phyloP scores from a whole-genome alignment of 2,329 filamentous ascomycete species.

The Atkinsonella texensis region DNA sequence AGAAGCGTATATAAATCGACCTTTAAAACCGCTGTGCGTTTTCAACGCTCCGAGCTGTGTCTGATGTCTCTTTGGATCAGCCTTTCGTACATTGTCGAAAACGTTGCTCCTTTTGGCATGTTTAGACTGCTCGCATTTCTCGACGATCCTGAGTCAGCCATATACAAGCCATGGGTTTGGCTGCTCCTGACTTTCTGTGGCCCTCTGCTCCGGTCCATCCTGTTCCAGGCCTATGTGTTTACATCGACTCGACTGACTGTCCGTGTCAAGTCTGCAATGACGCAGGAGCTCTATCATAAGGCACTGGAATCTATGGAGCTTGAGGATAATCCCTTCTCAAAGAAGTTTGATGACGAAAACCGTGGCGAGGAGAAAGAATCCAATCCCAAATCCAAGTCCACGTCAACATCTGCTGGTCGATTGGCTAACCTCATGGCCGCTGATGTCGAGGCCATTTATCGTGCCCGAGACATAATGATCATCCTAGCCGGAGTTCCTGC shows the following conservation, averaged over 20 bases:
- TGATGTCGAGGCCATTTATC: conserved; percentile 43
- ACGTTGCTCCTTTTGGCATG: conserved; percentile 40
- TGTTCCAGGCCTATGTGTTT: conserved; percentile 46
- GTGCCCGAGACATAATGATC: conserved; percentile 38
- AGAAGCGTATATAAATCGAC: conserved; percentile 31
- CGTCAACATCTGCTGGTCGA: conserved; percentile 35
- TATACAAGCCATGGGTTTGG: conserved; percentile 39
- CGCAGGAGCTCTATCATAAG: conserved; percentile 45
- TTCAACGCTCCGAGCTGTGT: conserved; percentile 28
- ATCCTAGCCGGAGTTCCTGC: conserved; percentile 32
- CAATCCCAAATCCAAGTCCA: conserved; percentile 27
- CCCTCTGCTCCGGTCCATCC: conserved; percentile 33
- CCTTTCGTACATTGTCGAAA: conserved; percentile 30
- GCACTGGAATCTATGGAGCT: conserved; percentile 44
- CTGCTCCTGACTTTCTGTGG: conserved; percentile 40
- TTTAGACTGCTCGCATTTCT: conserved; percentile 41
- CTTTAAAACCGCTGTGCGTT: conserved; percentile 31
- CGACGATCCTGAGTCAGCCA: conserved; percentile 29
- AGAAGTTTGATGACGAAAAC: conserved; percentile 15
- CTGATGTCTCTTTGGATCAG: conserved; percentile 33
- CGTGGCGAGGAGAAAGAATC: conserved; percentile 15
- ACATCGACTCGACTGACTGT: conserved; percentile 43
- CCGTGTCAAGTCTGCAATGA: conserved; percentile 42
- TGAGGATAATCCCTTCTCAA: conserved; percentile 37
- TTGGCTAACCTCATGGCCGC: conserved; percentile 46